These are phyloP conservation scores for Scheffersomyces coipomensis DNA, from an alignment of 805 yeast genomes.

Conservation along the genomic window DNA sequence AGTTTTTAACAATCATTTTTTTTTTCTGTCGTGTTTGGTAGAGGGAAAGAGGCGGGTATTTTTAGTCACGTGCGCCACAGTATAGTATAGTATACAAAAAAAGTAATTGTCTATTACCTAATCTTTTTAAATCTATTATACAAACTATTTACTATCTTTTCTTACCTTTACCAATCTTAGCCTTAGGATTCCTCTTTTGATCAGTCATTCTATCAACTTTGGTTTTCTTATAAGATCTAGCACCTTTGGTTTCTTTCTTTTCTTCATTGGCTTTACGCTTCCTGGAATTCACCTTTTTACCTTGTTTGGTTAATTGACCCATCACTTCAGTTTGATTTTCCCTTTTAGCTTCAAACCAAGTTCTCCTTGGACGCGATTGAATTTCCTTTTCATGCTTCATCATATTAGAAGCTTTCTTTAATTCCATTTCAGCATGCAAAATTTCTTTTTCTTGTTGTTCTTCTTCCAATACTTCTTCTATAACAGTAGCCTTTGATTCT, in stretches of 20 bases:
- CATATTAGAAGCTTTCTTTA: slow-evolving; percentile 81
- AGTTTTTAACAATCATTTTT: no score
- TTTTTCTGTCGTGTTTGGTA: no score
- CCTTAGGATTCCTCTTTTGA: slow-evolving; percentile 23
- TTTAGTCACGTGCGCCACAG: no score
- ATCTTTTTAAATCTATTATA: neutral
- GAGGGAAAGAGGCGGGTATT: no score
- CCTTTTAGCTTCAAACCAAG: slow-evolving; percentile 84
- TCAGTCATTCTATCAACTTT: slow-evolving; percentile 61
- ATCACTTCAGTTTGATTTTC: slow-evolving; percentile 34
- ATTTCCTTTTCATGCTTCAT: slow-evolving; percentile 81
- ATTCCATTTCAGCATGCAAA: slow-evolving; percentile 85
- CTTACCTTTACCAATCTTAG: slow-evolving; percentile 3
- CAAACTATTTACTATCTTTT: slow-evolving; percentile 2
- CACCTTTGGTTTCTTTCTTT: slow-evolving; percentile 42
- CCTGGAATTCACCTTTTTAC: slow-evolving; percentile 60
- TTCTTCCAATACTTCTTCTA: slow-evolving; percentile 79
- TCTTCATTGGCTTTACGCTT: slow-evolving; percentile 72
- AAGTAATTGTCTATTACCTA: no score
- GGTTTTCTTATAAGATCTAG: slow-evolving; percentile 76
- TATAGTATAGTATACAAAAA: no score
- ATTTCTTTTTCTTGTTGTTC: slow-evolving; percentile 89
- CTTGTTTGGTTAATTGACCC: slow-evolving; percentile 45
- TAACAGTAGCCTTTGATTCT: slow-evolving; percentile 53
- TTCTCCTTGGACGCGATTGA: slow-evolving; percentile 85